Conservation (phyloP, 129 eudicot species). For the Saposhnikovia divaricata region DNA sequence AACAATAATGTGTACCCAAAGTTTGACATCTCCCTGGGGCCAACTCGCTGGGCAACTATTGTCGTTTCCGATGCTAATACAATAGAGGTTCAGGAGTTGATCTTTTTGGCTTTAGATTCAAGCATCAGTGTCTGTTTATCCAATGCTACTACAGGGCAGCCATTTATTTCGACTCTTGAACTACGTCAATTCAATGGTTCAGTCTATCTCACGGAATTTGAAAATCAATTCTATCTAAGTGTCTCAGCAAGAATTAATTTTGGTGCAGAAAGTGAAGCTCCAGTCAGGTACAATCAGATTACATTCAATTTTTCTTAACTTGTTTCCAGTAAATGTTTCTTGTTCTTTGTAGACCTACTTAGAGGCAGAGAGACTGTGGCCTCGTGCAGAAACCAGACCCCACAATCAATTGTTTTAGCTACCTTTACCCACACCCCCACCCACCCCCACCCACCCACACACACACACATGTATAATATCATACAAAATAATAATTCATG, state of each 20-base stretch:
- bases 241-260: slow-evolving; percentile 94
- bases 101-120: slow-evolving; percentile 72
- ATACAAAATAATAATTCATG: too few species aligned
- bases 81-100: slow-evolving; percentile 65
- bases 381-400: not conserved
- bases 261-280: slow-evolving; percentile 75
- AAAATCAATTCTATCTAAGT: slow-evolving; percentile 69
- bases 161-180: slow-evolving; percentile 91
- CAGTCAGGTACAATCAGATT: slow-evolving; percentile 52
- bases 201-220: slow-evolving; percentile 57
- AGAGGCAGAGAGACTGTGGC: not conserved
- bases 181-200: slow-evolving; percentile 92
- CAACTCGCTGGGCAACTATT: slow-evolving; percentile 94
- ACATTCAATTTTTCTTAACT: not conserved
- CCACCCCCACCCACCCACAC: too few species aligned
- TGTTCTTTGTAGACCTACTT: not conserved
- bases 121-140: slow-evolving; percentile 82
- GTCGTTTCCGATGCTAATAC: slow-evolving; percentile 85
- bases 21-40: slow-evolving; percentile 83
- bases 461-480: too few species aligned
- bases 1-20: slow-evolving; percentile 86
- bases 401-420: not conserved
- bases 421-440: not conserved
- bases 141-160: slow-evolving; percentile 92
- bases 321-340: not conserved